Evolutionary conservation across 2,329 filamentous ascomycete species (phyloP).

Genomic region (Mollisia scopiformis): DNA sequence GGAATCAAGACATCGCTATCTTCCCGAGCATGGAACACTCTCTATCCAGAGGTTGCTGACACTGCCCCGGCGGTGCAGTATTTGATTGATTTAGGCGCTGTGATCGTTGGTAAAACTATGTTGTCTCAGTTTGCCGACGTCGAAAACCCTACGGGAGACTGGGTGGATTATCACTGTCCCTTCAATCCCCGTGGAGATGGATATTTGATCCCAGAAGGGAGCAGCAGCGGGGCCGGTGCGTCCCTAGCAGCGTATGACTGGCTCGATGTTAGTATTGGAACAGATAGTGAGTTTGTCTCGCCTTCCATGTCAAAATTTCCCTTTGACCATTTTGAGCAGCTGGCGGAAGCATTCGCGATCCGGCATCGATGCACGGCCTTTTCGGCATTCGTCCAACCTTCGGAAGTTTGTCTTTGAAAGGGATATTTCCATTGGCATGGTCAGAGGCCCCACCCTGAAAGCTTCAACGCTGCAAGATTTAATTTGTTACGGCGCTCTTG

Average conservation of each 20-base stretch:
- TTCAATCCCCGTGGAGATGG: neutral
- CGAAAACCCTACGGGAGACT: neutral
- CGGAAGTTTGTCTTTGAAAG: neutral
- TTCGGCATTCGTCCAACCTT: neutral
- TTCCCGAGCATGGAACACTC: neutral
- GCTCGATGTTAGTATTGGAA: neutral
- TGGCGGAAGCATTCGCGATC: neutral
- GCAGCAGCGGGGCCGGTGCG: neutral
- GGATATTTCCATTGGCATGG: neutral
- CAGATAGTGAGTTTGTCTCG: neutral
- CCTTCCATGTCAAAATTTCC: neutral
- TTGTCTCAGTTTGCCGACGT: neutral
- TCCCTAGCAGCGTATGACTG: neutral
- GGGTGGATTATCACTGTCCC: neutral
- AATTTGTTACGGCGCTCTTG: neutral
- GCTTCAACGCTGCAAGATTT: neutral
- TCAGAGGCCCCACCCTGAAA: neutral
- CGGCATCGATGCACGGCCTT: neutral
- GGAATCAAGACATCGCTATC: neutral
- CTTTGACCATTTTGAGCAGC: neutral
- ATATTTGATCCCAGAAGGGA: neutral
- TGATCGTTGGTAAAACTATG: neutral
- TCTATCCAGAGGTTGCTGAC: neutral
- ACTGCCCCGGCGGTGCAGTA: neutral
- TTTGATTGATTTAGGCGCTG: neutral